Percentiles rank a stretch among this genome's conserved stretches.
phyloP scores from a whole-genome alignment of 2,329 filamentous ascomycete genomes.

The Xylariaceae sp. region DNA sequence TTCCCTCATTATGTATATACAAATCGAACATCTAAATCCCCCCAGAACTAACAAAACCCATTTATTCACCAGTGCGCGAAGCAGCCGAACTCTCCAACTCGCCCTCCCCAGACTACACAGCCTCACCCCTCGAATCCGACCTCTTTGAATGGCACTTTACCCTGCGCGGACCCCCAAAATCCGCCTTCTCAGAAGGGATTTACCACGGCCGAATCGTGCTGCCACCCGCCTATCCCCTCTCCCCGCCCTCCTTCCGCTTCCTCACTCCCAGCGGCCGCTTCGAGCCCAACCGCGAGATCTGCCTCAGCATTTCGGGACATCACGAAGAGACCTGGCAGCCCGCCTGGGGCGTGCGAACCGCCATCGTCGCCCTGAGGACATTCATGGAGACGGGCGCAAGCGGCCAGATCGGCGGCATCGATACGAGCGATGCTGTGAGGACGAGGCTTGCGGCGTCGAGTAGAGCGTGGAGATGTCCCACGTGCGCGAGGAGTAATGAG shows the following conservation, averaged over 20 bases:
- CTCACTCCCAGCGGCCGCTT: slow-evolving; percentile 88
- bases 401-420: slow-evolving; percentile 87
- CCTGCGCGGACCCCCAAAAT: slow-evolving; percentile 79
- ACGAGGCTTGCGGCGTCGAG: slow-evolving; percentile 66
- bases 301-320: slow-evolving; percentile 86
- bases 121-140: slow-evolving; percentile 79
- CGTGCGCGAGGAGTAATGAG: slow-evolving; percentile 66
- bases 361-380: slow-evolving; percentile 70
- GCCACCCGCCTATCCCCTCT: slow-evolving; percentile 83
- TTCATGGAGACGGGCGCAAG: slow-evolving; percentile 91
- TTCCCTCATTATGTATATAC: no score
- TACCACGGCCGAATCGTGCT: slow-evolving; percentile 96
- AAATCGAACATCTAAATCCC: no score
- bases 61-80: slow-evolving; percentile 66
- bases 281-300: slow-evolving; percentile 95
- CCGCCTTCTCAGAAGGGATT: slow-evolving; percentile 74
- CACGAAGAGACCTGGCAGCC: slow-evolving; percentile 99
- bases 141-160: slow-evolving; percentile 99
- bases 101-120: slow-evolving; percentile 81
- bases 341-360: slow-evolving; percentile 92
- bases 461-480: slow-evolving; percentile 61
- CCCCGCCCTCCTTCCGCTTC: slow-evolving; percentile 94
- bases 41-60: no score
- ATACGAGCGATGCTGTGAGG: slow-evolving; percentile 65
- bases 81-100: slow-evolving; percentile 77